Evolutionary conservation across 257 asterid genomes (phyloP), one percentile per base, ranked within the genome.

Genomic region (Linderniella brevidens): DNA sequence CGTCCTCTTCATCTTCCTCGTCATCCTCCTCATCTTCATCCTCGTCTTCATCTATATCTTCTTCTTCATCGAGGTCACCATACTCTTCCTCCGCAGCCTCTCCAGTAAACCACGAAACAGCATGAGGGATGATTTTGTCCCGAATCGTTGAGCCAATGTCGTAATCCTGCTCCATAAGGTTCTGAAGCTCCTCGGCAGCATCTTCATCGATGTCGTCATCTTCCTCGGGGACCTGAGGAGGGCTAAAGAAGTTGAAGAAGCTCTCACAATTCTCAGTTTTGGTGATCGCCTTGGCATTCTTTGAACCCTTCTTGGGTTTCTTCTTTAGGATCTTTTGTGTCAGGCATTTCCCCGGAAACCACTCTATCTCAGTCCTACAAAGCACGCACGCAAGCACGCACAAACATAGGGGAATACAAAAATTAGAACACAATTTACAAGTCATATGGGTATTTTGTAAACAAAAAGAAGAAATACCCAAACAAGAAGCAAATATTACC

Each of bases 31-130:
- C 81, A 0, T 72, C 79, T 5, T 71, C 84, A 1, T 67, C 68
- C 1, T 67, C 73, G 0, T 62, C 73, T 0, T 56, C 68, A 0
- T 67, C 68, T 0, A 61, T 54, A 9, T 19, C 63, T 3, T 56
- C 66, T 3, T 63, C 78, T 35, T 45, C 37, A 9, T 53, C 68
- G 19, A 66, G 25, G 38, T 75, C 92, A 0, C 55, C 78, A 53
- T 66, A 73, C 41, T 86, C 86, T 9, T 66, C 85, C 46, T 72
- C 68, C 20, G 66, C 82, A 47, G 94, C 94, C 61, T 82, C 96
- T 13, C 96, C 94, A 1, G 96, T 86, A 64, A 74, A 86, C 96
- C 96, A 86, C 48, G 94, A 82, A 9, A 86, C 94, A 0, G 94
- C 96, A 74, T 76, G 94, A 35, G 96, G 90, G 46, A 86, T 86